phyloP scores from a whole-genome alignment of 768 basidiomycete genomes.

The Suillus brevipes region DNA sequence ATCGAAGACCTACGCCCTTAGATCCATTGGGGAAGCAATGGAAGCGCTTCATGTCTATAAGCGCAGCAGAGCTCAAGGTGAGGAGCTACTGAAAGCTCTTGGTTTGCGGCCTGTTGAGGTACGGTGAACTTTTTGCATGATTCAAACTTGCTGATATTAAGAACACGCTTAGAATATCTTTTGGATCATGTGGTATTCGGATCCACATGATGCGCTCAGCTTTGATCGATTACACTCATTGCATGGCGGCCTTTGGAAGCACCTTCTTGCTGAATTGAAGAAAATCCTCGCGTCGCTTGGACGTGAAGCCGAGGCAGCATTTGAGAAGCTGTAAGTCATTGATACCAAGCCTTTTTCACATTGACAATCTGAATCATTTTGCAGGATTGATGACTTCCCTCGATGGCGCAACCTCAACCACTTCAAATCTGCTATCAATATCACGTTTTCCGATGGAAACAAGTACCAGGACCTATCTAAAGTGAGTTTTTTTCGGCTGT shows the following conservation, averaged over 20 bases:
- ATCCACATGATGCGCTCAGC: conserved; percentile 35
- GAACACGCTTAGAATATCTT: conserved; percentile 39
- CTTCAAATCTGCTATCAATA: conserved; percentile 25
- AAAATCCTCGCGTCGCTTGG: conserved; percentile 18
- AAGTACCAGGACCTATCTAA: conserved; percentile 40
- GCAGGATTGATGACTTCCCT: conserved; percentile 32
- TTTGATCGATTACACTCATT: conserved; percentile 43
- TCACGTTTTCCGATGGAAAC: conserved; percentile 35
- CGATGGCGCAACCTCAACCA: conserved; percentile 37
- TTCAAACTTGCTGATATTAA: neutral
- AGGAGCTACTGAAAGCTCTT: conserved; percentile 18
- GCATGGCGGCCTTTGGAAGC: conserved; percentile 35
- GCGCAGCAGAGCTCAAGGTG: conserved; percentile 16
- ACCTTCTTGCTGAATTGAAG: conserved; percentile 31
- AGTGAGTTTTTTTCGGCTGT: conserved; percentile 23
- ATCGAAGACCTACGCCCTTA: conserved; percentile 12
- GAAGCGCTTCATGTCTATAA: neutral
- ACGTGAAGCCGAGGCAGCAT: conserved; percentile 5
- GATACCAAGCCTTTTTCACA: neutral
- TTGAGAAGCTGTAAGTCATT: conserved; percentile 26
- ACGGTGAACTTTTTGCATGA: neutral
- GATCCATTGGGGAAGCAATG: conserved; percentile 20
- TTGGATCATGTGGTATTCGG: conserved; percentile 36
- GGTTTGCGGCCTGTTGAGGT: conserved; percentile 23
- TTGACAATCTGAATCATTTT: conserved; percentile 1